These are phyloP conservation scores for Fraxinus latifolia DNA, from an alignment of 305 asterid species.

Conservation along the genomic window DNA sequence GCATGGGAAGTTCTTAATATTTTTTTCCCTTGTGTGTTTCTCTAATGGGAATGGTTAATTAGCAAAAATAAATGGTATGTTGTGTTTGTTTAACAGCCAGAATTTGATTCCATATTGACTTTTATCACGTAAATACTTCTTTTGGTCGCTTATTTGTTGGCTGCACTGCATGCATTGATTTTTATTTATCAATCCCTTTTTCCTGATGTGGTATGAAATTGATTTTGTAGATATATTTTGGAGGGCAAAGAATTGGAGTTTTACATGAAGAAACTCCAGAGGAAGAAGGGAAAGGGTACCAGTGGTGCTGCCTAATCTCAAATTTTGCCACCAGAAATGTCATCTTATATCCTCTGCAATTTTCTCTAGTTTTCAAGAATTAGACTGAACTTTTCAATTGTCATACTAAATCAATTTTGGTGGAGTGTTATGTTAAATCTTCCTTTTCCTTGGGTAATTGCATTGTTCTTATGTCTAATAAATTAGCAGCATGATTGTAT, in stretches of 20 bases:
- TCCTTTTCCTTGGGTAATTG: background rate
- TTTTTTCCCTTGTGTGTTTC: background rate
- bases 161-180: background rate
- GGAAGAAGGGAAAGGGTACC: slow-evolving; percentile 60
- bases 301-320: slow-evolving; percentile 24
- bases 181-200: background rate
- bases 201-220: background rate
- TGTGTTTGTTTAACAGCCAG: background rate
- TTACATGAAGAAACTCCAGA: slow-evolving; percentile 57
- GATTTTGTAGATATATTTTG: slow-evolving; percentile 43
- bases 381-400: slow-evolving; percentile 10
- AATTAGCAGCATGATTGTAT: background rate
- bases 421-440: background rate
- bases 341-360: background rate
- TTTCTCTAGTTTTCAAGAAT: slow-evolving; percentile 7
- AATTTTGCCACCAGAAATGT: background rate
- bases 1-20: background rate
- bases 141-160: background rate
- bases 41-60: background rate
- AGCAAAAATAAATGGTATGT: background rate
- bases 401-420: slow-evolving; percentile 13
- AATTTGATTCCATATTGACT: background rate
- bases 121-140: background rate
- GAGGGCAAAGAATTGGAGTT: slow-evolving; percentile 58
- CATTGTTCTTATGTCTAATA: background rate